These are phyloP conservation scores for Bremia lactucae DNA, from an alignment of 352 stramenopile genomes.

Conservation along the genomic window DNA sequence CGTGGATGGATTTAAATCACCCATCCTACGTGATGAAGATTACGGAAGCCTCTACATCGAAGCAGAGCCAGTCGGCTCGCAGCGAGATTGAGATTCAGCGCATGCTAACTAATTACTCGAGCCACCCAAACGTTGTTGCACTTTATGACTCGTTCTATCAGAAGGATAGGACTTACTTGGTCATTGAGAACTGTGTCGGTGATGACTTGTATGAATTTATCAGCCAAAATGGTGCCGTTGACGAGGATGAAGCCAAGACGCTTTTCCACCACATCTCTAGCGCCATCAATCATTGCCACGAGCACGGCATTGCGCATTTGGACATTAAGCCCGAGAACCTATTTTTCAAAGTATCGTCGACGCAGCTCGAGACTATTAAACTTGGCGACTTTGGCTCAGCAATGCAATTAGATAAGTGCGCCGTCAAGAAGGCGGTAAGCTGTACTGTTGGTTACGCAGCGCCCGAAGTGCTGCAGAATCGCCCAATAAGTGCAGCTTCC, in stretches of 20 bases:
- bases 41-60: slow-evolving; percentile 38
- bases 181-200: slow-evolving; percentile 51
- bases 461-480: slow-evolving; percentile 46
- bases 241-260: slow-evolving; percentile 33
- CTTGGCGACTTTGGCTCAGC: slow-evolving; percentile 66
- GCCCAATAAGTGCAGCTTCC: slow-evolving; percentile 42
- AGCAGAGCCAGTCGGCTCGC: slow-evolving; percentile 32
- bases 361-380: slow-evolving; percentile 44
- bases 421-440: slow-evolving; percentile 30
- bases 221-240: slow-evolving; percentile 37
- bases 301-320: slow-evolving; percentile 52
- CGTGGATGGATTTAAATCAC: slow-evolving; percentile 40
- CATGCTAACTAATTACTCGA: slow-evolving; percentile 58
- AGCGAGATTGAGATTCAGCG: slow-evolving; percentile 60
- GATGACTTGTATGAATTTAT: slow-evolving; percentile 57
- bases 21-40: slow-evolving; percentile 61
- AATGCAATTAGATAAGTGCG: slow-evolving; percentile 29
- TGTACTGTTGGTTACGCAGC: slow-evolving; percentile 72
- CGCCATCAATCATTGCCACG: slow-evolving; percentile 44
- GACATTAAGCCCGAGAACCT: slow-evolving; percentile 79
- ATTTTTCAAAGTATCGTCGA: slow-evolving; percentile 46
- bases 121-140: slow-evolving; percentile 51
- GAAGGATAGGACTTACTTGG: slow-evolving; percentile 49
- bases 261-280: slow-evolving; percentile 44
- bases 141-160: slow-evolving; percentile 56